A percentile compares a stretch with the other conserved stretches of the same genome.
phyloP scores from a whole-genome alignment of 2,329 filamentous ascomycete species.

The Thelonectria olida region DNA sequence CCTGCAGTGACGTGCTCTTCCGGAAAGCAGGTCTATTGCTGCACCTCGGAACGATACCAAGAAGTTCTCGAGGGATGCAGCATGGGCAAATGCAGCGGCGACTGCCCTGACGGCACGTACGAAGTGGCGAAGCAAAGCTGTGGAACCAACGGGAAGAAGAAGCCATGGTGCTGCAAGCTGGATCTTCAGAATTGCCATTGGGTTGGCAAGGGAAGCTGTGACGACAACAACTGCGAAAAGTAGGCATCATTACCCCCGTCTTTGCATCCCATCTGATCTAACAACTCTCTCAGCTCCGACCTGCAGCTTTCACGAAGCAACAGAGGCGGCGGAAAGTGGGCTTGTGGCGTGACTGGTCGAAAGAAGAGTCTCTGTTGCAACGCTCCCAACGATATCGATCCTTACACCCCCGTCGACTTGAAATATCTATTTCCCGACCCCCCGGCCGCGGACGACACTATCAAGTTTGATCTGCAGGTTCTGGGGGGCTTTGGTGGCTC shows the following conservation, averaged over 20 bases:
- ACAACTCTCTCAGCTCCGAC: neutral
- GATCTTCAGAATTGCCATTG: neutral
- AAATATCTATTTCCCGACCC: neutral
- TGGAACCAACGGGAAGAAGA: neutral
- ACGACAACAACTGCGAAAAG: neutral
- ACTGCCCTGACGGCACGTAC: neutral
- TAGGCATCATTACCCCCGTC: neutral
- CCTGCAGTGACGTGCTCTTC: neutral
- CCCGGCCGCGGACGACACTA: neutral
- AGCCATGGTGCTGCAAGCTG: neutral
- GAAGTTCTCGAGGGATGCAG: neutral
- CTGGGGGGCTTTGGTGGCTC: neutral
- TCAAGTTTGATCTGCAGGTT: conserved; percentile 4
- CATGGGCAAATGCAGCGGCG: neutral
- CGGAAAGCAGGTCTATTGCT: neutral
- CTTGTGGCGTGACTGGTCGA: neutral
- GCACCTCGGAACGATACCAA: neutral
- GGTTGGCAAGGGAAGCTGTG: neutral
- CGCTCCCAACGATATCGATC: neutral
- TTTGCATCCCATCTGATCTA: neutral
- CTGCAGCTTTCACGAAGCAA: neutral
- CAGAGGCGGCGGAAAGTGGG: neutral
- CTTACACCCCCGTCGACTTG: neutral
- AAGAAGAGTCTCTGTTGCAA: conserved; percentile 1
- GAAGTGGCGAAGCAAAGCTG: neutral